phyloP scores from a whole-genome alignment of 345 rosid species.

The Adansonia digitata region DNA sequence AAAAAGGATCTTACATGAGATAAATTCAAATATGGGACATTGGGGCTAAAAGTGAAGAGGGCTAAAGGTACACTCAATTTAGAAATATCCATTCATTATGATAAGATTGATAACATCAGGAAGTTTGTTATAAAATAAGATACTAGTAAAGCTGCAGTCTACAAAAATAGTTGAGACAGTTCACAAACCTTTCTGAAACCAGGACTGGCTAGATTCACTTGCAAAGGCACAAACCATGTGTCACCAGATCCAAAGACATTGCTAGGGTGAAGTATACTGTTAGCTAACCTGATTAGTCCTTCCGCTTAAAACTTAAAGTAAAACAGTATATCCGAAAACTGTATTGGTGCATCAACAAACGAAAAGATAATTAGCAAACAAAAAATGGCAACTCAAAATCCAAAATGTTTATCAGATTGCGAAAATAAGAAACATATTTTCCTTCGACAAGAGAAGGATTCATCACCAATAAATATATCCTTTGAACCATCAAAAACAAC shows the following conservation, averaged over 20 bases:
- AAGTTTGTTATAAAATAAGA: not conserved
- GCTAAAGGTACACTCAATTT: not conserved
- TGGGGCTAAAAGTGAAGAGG: not conserved
- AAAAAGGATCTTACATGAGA: not conserved
- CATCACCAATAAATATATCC: constrained; percentile 59
- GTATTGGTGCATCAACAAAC: constrained; percentile 23
- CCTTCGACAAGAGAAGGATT: constrained; percentile 53
- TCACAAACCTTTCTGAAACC: constrained; percentile 80
- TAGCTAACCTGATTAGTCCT: constrained; percentile 66
- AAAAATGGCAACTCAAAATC: not conserved
- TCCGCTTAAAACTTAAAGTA: constrained; percentile 96
- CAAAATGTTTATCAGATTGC: constrained; percentile 3
- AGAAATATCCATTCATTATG: not conserved
- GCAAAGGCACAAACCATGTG: constrained; percentile 47
- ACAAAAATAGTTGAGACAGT: constrained; percentile 3
- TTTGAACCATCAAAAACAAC: constrained; percentile 74
- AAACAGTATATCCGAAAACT: constrained; percentile 61
- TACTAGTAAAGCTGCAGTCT: not conserved
- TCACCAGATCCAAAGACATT: constrained; percentile 91
- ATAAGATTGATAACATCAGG: not conserved
- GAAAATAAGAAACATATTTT: constrained; percentile 37
- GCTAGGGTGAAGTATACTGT: constrained; percentile 78
- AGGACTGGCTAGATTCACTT: constrained; percentile 59
- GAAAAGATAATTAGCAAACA: constrained; percentile 17
- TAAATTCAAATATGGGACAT: not conserved